Evolutionary conservation across 1,139 yeast genomes (phyloP).

Genomic region (Debaryomyces psychrophilus): DNA sequence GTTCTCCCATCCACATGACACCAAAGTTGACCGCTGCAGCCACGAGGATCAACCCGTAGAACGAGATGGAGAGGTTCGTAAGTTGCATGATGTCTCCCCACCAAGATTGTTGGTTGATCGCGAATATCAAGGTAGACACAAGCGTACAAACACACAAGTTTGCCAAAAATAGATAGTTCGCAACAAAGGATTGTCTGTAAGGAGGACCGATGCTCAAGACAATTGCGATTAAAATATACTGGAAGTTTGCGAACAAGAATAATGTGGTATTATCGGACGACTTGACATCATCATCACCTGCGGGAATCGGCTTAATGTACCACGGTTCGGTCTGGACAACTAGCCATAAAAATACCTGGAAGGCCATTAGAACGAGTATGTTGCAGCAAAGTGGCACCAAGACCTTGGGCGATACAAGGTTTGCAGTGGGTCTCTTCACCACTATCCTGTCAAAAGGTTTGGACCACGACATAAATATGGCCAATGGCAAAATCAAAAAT

Average conservation of each 20-base stretch:
- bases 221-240: slow-evolving; percentile 82
- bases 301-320: slow-evolving; percentile 83
- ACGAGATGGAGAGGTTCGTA: slow-evolving; percentile 56
- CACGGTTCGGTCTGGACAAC: slow-evolving; percentile 62
- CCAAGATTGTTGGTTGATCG: slow-evolving; percentile 49
- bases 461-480: slow-evolving; percentile 97
- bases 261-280: slow-evolving; percentile 88
- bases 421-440: slow-evolving; percentile 87
- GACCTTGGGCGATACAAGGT: slow-evolving; percentile 85
- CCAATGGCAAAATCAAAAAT: slow-evolving; percentile 87
- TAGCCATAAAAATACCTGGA: slow-evolving; percentile 73
- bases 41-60: slow-evolving; percentile 54
- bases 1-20: slow-evolving; percentile 50
- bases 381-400: slow-evolving; percentile 79
- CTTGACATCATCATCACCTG: slow-evolving; percentile 80
- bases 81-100: slow-evolving; percentile 76
- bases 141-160: slow-evolving; percentile 57
- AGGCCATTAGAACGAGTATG: slow-evolving; percentile 59
- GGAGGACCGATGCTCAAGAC: slow-evolving; percentile 92
- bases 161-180: slow-evolving; percentile 70
- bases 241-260: slow-evolving; percentile 81
- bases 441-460: slow-evolving; percentile 67
- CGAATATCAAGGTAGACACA: slow-evolving; percentile 54
- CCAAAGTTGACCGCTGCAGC: slow-evolving; percentile 55
- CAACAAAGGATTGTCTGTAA: slow-evolving; percentile 75